Evolutionary conservation across 768 basidiomycete genomes (phyloP).

Genomic region (Suillus ampliporus): DNA sequence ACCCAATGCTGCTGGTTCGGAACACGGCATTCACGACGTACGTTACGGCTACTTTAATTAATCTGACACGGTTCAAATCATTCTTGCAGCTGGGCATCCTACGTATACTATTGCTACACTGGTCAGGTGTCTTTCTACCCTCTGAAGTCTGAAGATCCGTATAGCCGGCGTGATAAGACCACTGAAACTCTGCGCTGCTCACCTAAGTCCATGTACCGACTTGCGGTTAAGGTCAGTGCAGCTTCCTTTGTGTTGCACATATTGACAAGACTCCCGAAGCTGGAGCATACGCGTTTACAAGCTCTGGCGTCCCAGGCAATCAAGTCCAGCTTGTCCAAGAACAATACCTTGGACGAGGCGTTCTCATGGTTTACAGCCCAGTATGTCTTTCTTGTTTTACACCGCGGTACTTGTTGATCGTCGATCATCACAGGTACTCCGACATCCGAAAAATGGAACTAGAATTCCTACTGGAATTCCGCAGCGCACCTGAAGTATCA

Average conservation of each 20-base stretch:
- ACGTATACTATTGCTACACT: conserved; percentile 38
- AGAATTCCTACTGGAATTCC: not conserved
- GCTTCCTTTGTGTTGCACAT: not conserved
- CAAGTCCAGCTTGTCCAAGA: conserved; percentile 23
- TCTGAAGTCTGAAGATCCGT: conserved; percentile 24
- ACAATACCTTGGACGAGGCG: conserved; percentile 35
- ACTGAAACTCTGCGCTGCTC: conserved; percentile 27
- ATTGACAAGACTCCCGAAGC: not conserved
- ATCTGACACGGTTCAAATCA: not conserved
- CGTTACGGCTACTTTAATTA: conserved; percentile 2
- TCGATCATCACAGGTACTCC: conserved; percentile 19
- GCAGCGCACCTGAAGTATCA: not conserved
- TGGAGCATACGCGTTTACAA: not conserved
- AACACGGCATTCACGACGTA: conserved; percentile 35
- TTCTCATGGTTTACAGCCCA: conserved; percentile 38
- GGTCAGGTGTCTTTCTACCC: conserved; percentile 32
- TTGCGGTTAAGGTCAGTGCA: conserved; percentile 29
- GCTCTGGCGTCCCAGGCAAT: conserved; percentile 27
- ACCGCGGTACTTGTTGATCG: not conserved
- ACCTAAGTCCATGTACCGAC: conserved; percentile 45
- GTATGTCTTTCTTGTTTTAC: conserved; percentile 15
- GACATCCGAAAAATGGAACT: conserved; percentile 16
- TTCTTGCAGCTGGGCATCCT: conserved; percentile 28
- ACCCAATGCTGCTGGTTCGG: conserved; percentile 34
- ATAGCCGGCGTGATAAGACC: not conserved